Evolutionary conservation across 176 grass and related monocot genomes (phyloP).

Genomic region (Tillandsia leiboldiana): DNA sequence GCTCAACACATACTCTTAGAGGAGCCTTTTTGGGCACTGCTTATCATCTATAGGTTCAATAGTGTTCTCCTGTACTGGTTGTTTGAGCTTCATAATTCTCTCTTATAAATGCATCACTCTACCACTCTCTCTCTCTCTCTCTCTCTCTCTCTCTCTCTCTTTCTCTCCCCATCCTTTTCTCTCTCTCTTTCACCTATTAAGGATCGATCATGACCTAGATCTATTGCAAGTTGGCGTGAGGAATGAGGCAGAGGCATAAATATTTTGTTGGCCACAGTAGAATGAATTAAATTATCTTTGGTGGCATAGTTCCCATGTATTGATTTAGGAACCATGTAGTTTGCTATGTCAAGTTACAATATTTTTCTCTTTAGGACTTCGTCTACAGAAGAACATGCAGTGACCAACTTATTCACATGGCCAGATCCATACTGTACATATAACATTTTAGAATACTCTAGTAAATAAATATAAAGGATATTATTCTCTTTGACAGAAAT

Average conservation of each 20-base stretch:
- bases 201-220: background rate
- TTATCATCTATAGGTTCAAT: slow-evolving; percentile 4
- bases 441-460: too few species aligned
- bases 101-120: background rate
- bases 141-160: slow-evolving; percentile 1
- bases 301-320: background rate
- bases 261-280: slow-evolving; percentile 10
- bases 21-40: background rate
- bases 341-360: too few species aligned
- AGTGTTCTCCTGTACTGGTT: background rate
- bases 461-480: too few species aligned
- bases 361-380: too few species aligned
- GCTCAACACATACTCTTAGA: slow-evolving; percentile 1
- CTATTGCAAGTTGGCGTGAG: background rate
- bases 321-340: too few species aligned
- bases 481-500: too few species aligned
- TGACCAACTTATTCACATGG: too few species aligned
- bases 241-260: background rate
- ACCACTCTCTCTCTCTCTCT: background rate
- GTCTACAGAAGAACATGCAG: too few species aligned
- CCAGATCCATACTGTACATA: too few species aligned
- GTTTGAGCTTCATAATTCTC: background rate
- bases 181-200: background rate
- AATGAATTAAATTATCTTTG: slow-evolving; percentile 12
- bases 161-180: background rate